Base-by-base conservation (phyloP, 495 filamentous ascomycete species). In the Choiromyces venosus region DNA sequence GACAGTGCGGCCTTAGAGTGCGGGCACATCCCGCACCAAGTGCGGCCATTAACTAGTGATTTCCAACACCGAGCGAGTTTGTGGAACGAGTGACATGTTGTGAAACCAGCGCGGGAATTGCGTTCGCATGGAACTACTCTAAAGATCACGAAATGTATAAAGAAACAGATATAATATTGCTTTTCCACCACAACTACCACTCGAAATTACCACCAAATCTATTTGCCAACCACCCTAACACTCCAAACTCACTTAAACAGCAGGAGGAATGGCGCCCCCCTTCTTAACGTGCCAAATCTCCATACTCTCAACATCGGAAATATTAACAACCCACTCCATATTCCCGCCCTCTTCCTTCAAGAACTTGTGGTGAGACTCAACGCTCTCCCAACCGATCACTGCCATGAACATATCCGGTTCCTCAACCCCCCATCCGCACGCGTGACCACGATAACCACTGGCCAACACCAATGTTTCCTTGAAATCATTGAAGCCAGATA, bases 361-460 rank as follows among this genome's bases (percentile, higher is more conserved):
- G 68, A 71, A 80, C 25, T 61, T 46, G 3, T 35, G 36, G 76
- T 80, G 78, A 21, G 77, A 78, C 66, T 80, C 73, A 44, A 70
- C 69, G 14, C 42, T 69, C 14, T 80, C 78, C 78, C 78, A 80
- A 6, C 78, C 78, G 37, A 80, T 77, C 5, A 42, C 70, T 25
- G 70, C 7, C 36, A 72, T 67, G 39, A 69, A 71, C 21, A 66
- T 69, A 0, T 75, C 71, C 14, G 79, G 73, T 42, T 80, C 69
- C 40, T 80, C 78, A 9, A 74, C 21, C 21, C 56, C 71, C 73
- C 73, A 80, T 29, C 77, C 78, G 12, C 36, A 39, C 16, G 72
- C 56, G 25, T 80, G 73, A 3, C 44, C 74, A 33, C 56, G 67
- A 42, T 72, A 79, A 19, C 75, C 74, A 7, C 46, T 36, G 0